Evolutionary conservation across 1,284 basidiomycete genomes (phyloP).

Genomic region (Schizophyllum commune): DNA sequence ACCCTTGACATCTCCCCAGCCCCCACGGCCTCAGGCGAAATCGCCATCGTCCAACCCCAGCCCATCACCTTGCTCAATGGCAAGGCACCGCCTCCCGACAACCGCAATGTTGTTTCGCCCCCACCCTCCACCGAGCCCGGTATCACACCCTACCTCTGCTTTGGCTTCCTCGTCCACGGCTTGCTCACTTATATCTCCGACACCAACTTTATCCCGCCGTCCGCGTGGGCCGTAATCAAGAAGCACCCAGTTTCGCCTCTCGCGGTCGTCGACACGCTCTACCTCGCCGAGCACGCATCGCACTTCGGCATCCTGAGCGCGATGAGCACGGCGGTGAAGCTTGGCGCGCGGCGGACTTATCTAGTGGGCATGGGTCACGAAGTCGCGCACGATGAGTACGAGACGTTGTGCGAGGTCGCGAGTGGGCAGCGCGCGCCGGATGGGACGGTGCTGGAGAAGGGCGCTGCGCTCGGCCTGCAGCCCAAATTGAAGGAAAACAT

Average conservation of each 20-base stretch:
- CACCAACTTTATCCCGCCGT: conserved; percentile 65
- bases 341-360: conserved; percentile 56
- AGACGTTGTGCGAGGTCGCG: conserved; percentile 44
- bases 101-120: neutral
- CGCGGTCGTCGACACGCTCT: conserved; percentile 65
- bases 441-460: neutral
- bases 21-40: neutral
- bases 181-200: conserved; percentile 68
- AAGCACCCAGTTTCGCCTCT: conserved; percentile 18
- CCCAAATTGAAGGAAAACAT: conserved; percentile 15
- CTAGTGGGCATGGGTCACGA: conserved; percentile 68
- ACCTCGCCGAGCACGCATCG: conserved; percentile 53
- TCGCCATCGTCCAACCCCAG: neutral
- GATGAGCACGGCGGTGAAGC: conserved; percentile 41
- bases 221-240: conserved; percentile 50
- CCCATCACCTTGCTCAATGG: neutral
- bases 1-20: neutral
- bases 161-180: conserved; percentile 67
- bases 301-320: conserved; percentile 65
- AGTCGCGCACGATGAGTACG: conserved; percentile 61
- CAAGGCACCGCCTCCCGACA: no score
- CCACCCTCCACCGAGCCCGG: neutral
- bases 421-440: conserved; percentile 28
- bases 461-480: neutral
- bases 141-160: conserved; percentile 50